Percentiles rank a stretch among this genome's conserved stretches.
These are phyloP conservation scores for Durusdinium trenchii DNA, from an alignment of 73 alveolate genomes.

Conservation along the genomic window DNA sequence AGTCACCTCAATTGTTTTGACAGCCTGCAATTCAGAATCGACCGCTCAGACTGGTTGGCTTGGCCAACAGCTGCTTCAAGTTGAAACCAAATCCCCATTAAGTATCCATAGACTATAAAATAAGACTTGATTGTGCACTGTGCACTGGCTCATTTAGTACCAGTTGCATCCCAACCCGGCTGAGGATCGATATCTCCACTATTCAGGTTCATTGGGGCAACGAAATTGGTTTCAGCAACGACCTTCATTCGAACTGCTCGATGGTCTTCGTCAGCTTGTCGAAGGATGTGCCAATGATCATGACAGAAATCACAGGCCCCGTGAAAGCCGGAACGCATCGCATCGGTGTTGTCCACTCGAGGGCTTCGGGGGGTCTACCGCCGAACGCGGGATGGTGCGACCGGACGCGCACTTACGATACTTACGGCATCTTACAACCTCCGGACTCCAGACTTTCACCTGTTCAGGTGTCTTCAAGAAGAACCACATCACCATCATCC, in stretches of 20 bases:
- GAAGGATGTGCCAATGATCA: slow-evolving; percentile 86
- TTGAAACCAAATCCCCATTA: no score
- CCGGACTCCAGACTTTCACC: neutral
- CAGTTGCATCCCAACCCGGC: no score
- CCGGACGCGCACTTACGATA: neutral
- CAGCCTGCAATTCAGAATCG: no score
- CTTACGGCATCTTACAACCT: neutral
- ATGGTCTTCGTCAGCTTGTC: slow-evolving; percentile 77
- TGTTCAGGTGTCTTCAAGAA: slow-evolving; percentile 44
- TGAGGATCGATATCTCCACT: slow-evolving; percentile 28
- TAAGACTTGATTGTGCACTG: no score
- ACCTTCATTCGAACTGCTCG: slow-evolving; percentile 42
- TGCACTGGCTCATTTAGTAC: no score
- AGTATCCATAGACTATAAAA: no score
- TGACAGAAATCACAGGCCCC: slow-evolving; percentile 53
- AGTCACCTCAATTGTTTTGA: no score
- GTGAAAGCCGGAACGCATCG: neutral
- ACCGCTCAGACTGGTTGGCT: no score
- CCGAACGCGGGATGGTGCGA: neutral
- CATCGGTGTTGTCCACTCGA: neutral
- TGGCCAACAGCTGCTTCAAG: no score
- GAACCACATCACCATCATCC: slow-evolving; percentile 85
- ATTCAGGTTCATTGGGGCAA: slow-evolving; percentile 83
- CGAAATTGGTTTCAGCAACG: slow-evolving; percentile 83
- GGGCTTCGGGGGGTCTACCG: neutral